A percentile compares a stretch with the other conserved stretches of the same genome.
These are phyloP conservation scores for Penicillium olsonii DNA, from an alignment of 2,329 filamentous ascomycete genomes.

Conservation along the genomic window DNA sequence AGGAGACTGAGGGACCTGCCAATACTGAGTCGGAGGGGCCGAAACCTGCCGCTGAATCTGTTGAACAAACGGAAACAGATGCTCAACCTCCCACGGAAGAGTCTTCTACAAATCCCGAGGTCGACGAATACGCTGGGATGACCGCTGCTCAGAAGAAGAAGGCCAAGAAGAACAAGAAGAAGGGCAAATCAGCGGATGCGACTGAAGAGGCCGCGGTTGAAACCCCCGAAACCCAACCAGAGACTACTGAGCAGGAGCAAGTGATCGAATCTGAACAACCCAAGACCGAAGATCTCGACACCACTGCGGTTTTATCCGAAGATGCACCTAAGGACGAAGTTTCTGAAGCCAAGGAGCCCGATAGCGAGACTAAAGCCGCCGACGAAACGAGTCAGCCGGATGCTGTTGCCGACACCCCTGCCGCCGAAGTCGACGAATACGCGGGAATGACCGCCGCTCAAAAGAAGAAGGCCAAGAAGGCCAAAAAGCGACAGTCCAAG, in stretches of 20 bases:
- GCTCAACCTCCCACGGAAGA: slow-evolving; percentile 1
- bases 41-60: neutral
- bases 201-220: slow-evolving; percentile 5
- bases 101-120: slow-evolving; percentile 2
- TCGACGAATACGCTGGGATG: slow-evolving; percentile 3
- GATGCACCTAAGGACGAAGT: slow-evolving; percentile 13
- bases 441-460: slow-evolving; percentile 32
- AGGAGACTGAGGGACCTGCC: neutral
- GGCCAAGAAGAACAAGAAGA: slow-evolving; percentile 28
- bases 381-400: slow-evolving; percentile 8
- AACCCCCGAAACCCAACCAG: neutral
- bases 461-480: slow-evolving; percentile 53
- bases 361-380: neutral
- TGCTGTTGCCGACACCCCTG: slow-evolving; percentile 8
- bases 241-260: neutral
- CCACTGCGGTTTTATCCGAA: slow-evolving; percentile 5
- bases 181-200: slow-evolving; percentile 23
- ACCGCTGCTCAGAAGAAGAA: slow-evolving; percentile 22
- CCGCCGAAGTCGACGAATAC: slow-evolving; percentile 21
- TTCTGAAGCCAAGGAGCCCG: slow-evolving; percentile 16
- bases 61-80: slow-evolving; percentile 4
- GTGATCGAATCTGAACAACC: slow-evolving; percentile 8
- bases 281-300: slow-evolving; percentile 11
- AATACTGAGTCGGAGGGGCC: neutral
- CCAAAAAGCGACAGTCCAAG: slow-evolving; percentile 41